Percentiles rank a stretch among this genome's conserved stretches.
Evolutionary conservation across 164 flowering plant genomes (phyloP).

Genomic region (Berberis vulgaris): DNA sequence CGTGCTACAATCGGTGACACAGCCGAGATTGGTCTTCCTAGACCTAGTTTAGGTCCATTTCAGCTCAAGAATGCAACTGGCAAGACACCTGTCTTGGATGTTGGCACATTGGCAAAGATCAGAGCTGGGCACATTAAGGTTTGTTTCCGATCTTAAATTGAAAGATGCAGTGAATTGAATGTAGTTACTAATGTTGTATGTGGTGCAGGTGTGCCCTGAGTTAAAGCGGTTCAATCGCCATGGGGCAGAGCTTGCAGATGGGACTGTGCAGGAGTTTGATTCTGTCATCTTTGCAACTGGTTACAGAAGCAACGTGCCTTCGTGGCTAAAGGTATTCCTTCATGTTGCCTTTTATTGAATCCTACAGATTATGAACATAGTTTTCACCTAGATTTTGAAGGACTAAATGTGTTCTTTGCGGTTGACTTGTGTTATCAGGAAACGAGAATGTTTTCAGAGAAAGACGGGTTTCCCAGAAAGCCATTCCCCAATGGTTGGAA

Average conservation of each 20-base stretch:
- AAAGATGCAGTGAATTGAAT: background rate
- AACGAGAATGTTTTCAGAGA: slow-evolving; percentile 31
- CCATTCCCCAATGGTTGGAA: slow-evolving; percentile 64
- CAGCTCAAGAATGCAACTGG: slow-evolving; percentile 64
- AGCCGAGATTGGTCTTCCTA: slow-evolving; percentile 40
- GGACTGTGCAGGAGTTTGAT: slow-evolving; percentile 52
- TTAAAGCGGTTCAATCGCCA: slow-evolving; percentile 34
- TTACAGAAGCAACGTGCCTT: slow-evolving; percentile 72
- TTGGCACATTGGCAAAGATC: slow-evolving; percentile 82
- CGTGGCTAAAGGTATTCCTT: slow-evolving; percentile 67
- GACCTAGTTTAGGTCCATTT: slow-evolving; percentile 75
- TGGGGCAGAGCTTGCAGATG: slow-evolving; percentile 54
- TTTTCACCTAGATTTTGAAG: background rate
- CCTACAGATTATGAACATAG: background rate
- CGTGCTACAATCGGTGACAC: slow-evolving; percentile 65
- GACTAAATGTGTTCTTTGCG: background rate
- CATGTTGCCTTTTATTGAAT: background rate
- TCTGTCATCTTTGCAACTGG: slow-evolving; percentile 81
- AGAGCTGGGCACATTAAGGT: slow-evolving; percentile 75
- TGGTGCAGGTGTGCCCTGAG: slow-evolving; percentile 45
- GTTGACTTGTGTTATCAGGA: slow-evolving; percentile 26
- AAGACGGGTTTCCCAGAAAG: slow-evolving; percentile 45
- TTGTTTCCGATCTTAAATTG: background rate
- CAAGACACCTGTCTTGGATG: slow-evolving; percentile 87
- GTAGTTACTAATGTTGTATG: background rate